Base-by-base conservation (phyloP, 352 stramenopile species). In the Phytophthora sojae region DNA sequence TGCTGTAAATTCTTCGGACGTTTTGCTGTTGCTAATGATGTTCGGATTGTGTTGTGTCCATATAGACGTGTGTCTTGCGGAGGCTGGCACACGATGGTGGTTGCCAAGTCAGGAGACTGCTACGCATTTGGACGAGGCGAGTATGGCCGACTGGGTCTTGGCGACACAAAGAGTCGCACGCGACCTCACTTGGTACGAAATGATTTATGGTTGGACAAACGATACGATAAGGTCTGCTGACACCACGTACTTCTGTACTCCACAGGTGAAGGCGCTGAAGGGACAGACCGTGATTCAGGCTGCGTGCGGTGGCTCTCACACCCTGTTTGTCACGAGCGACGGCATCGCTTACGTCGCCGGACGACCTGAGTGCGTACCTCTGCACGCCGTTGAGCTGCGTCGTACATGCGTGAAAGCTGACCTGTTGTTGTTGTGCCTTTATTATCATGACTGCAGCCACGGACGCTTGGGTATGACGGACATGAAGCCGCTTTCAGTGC, bases 101-200 rank as follows among this genome's bases (percentile, higher is more conserved):
- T 96, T 39, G 79, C 85, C 25, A 90, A 92, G 60, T 83, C 85
- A 0, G 87, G 87, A 62, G 84, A 80, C 17, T 93, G 84, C 71
- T 96, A 94, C 62, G 71, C 80, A 47, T 96, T 93, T 32, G 88
- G 88, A 17, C 82, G 88, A 8, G 88, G 88, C 58, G 88, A 96
- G 66, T 96, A 91, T 39, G 88, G 94, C 0, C 83, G 93, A 26
- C 79, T 97, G 0, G 94, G 94, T 6, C 92, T 98, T 12, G 90
- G 91, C 19, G 89, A 95, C 56, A 90, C 81, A 26, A 82, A 84
- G 61, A 92, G 86, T 73, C 85, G 84, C 42, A 90, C 85, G 51
- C 75, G 73, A 30, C 85, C 87, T 32, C 81, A 90, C 49, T 77
- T 89, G 65, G 87, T 92, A 76, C 15, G 53, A 2, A 14, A n/a